Evolutionary conservation across 2,329 filamentous ascomycete genomes (phyloP).

Genomic region (Ceratocystis ficicola): DNA sequence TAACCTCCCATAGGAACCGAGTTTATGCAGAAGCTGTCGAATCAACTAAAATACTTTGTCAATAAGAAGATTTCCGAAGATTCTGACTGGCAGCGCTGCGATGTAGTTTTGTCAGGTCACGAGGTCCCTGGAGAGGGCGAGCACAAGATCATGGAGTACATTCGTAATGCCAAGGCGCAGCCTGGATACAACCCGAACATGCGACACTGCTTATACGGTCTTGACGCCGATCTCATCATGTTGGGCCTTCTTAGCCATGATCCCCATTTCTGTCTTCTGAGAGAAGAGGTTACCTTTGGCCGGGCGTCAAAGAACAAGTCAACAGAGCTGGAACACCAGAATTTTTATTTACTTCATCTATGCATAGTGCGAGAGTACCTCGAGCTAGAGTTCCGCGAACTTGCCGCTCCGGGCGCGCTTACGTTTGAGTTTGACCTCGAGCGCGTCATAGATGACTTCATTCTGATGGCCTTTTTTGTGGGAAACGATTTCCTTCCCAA

Average conservation of each 20-base stretch:
- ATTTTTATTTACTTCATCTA: slow-evolving; percentile 93
- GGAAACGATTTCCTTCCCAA: slow-evolving; percentile 99
- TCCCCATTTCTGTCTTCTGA: slow-evolving; percentile 90
- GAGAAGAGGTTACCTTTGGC: slow-evolving; percentile 96
- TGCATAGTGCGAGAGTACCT: slow-evolving; percentile 96
- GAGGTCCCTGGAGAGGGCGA: slow-evolving; percentile 97
- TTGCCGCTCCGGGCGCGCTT: slow-evolving; percentile 61
- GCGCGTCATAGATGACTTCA: slow-evolving; percentile 95
- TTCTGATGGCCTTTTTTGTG: slow-evolving; percentile 98
- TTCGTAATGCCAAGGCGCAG: slow-evolving; percentile 91
- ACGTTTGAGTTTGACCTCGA: slow-evolving; percentile 84
- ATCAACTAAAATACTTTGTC: slow-evolving; percentile 94
- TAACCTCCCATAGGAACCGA: slow-evolving; percentile 48
- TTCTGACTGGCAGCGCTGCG: slow-evolving; percentile 91
- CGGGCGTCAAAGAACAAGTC: slow-evolving; percentile 76
- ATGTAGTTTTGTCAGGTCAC: slow-evolving; percentile 91
- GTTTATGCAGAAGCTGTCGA: slow-evolving; percentile 94
- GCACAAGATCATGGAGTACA: slow-evolving; percentile 99
- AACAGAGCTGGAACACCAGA: slow-evolving; percentile 95
- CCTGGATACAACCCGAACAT: slow-evolving; percentile 85
- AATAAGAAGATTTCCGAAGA: slow-evolving; percentile 98
- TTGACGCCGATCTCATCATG: slow-evolving; percentile 98
- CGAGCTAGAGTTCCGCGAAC: slow-evolving; percentile 89
- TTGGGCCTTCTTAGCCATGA: slow-evolving; percentile 92
- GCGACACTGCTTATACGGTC: slow-evolving; percentile 89